Base-by-base conservation (phyloP, 2,329 filamentous ascomycete genomes). In the Raffaelea arxii region DNA sequence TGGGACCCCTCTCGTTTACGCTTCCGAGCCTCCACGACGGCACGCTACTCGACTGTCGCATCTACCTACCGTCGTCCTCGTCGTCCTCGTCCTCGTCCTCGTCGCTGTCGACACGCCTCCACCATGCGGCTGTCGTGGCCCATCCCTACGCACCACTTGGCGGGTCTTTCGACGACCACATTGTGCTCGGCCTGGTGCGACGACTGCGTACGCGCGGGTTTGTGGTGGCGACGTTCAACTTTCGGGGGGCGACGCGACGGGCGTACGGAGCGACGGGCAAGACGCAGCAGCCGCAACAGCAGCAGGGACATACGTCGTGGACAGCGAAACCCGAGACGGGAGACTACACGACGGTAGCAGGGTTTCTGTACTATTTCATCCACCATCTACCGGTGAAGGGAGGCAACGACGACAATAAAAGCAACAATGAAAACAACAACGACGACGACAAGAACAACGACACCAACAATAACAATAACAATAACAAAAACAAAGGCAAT, bases 141-240 rank as follows among this genome's bases (percentile, higher is more conserved):
- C 92, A 97, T 62, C 91, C 92, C 0, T 97, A 97, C 60, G 88
- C 87, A 27, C 82, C 87, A 0, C 69, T 97, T 44, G 92, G 92
- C 4, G 92, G 91, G 5, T 81, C 71, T 62, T 92, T 81, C 59
- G 86, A 97, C 60, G 90, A 97, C 59, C 75, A 77, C 0, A 73
- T 95, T 1, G 83, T 97, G n/a, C n/a, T n/a, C 1, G 71, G 77
- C n/a, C 69, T 78, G 9, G 65, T 85, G 3, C 78, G 77, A 1
- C 67, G 69, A 2, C 74, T n/a, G 16, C 5, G 32, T 9, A 18
- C 25, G 14, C 66, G 72, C 44, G 86, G 86, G 2, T 94, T 79
- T 57, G 61, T 94, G 2, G 84, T 96, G 3, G 82, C 76, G 7
- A 94, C 88, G 0, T 96, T 97, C 64, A 96, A 97, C 59, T 96